phyloP scores from a whole-genome alignment of 2,329 filamentous ascomycete genomes.

The Arthrobotrys entomopaga region DNA sequence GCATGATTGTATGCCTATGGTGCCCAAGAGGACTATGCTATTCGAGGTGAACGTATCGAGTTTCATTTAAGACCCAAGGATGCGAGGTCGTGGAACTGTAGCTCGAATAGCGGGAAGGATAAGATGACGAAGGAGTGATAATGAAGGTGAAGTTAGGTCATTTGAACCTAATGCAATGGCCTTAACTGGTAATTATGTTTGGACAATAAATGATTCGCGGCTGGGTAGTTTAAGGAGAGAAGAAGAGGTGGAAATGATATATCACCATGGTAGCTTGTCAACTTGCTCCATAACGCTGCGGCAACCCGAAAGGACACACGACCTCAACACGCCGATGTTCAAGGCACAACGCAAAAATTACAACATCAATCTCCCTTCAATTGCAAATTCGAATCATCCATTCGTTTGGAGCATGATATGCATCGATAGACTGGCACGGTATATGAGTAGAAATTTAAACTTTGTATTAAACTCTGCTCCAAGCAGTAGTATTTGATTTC shows the following conservation, averaged over 20 bases:
- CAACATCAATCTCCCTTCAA: slow-evolving; percentile 11
- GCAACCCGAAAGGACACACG: slow-evolving; percentile 34
- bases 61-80: slow-evolving; percentile 30
- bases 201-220: slow-evolving; percentile 1
- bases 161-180: slow-evolving; percentile 22
- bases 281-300: no score
- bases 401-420: background rate
- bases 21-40: slow-evolving; percentile 40
- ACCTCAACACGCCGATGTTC: slow-evolving; percentile 14
- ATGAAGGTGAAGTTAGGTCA: slow-evolving; percentile 28
- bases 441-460: no score
- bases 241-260: slow-evolving; percentile 1
- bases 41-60: slow-evolving; percentile 16
- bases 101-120: background rate
- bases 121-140: background rate
- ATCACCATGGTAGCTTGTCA: no score
- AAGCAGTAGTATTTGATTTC: slow-evolving; percentile 4
- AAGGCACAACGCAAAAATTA: slow-evolving; percentile 39
- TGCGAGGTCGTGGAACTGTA: background rate
- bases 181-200: background rate
- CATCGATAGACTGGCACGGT: background rate
- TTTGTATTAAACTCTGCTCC: background rate
- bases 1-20: slow-evolving; percentile 36
- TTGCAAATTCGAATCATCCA: background rate
- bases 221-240: background rate